Evolutionary conservation across 768 basidiomycete genomes (phyloP), one percentile per base, ranked within the genome.

Genomic region (Russula lepida): DNA sequence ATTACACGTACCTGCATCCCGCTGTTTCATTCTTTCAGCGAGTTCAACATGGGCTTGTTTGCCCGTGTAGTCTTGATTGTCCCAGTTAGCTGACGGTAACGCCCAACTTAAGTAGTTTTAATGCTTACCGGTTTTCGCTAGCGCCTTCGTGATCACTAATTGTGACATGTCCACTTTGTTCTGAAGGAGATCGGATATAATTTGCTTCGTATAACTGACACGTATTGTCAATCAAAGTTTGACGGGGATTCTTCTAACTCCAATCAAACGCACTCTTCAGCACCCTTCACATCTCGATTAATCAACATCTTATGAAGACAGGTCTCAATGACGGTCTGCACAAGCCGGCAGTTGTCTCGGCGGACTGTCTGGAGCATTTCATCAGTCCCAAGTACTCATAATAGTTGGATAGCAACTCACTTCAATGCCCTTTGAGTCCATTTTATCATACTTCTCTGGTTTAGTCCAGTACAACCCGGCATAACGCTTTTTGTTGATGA

Each of bases 351-450:
- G 70, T 99, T 99, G 69, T 99, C 97, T 72, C 97, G 83, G 66
- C 97, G 87, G 50, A 99, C 97, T 46, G 97, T 98, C 95, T 98
- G 64, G 9, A 47, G 9, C n/a, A 15, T 8, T 61, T 28, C 44
- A 33, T 47, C 43, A 37, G 30, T 23, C 23, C 4, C 23, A 27
- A 27, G 41, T 47, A 52, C 30, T 30, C 12, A 11, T 37, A 33
- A 68, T 17, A 32, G 11, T 15, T 17, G 30, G 17, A 2, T 35
- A 7, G 30, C 55, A 39, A 35, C 82, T 3, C 57, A 93, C 95
- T 83, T 99, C 97, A 60, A 99, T 98, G 69, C 97, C 97, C 76
- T 99, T 99, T 2, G 95, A 89, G 68, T 99, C 97, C 97, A 98
- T 98, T 76, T 98, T 98, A 73, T 99, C 97, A 67, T 90, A 95